Evolutionary conservation across 164 flowering plant genomes (phyloP).

Genomic region (Paratinospora sagittata): DNA sequence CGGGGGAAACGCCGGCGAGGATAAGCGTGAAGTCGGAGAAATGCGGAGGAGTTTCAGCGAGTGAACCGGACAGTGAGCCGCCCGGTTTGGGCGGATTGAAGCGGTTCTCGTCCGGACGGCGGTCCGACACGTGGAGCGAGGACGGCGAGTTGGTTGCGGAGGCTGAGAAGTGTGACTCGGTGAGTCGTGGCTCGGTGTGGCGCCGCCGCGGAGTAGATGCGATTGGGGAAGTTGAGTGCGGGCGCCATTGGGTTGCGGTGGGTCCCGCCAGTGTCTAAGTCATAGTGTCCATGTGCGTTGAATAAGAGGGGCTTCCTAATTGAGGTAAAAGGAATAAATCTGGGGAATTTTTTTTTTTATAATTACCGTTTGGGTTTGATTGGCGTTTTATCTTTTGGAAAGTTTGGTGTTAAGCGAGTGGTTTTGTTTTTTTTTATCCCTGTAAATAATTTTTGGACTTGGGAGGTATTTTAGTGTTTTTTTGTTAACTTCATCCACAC

Average conservation of each 20-base stretch:
- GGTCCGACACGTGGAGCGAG: constrained; percentile 27
- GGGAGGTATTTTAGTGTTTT: not conserved
- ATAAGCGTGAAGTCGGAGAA: constrained; percentile 14
- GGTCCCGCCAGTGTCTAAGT: constrained; percentile 18
- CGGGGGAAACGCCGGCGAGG: constrained; percentile 19
- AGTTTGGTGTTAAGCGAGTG: not conserved
- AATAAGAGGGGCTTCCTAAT: no score
- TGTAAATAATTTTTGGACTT: not conserved
- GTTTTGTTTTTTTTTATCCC: not conserved
- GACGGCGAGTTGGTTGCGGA: constrained; percentile 18
- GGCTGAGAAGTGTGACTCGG: constrained; percentile 12
- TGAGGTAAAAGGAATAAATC: no score
- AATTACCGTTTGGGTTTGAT: not conserved
- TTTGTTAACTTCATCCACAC: not conserved
- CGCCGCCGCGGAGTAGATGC: constrained; percentile 14
- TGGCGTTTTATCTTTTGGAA: not conserved
- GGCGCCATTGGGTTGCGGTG: constrained; percentile 11
- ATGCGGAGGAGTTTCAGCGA: not conserved
- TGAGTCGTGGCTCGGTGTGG: constrained; percentile 6
- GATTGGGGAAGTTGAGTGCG: constrained; percentile 7
- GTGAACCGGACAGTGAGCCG: constrained; percentile 25
- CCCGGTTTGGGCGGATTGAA: constrained; percentile 55
- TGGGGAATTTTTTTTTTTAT: not conserved
- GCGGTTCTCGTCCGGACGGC: constrained; percentile 65
- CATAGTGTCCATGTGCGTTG: not conserved